Base-by-base conservation (phyloP, 1,139 yeast genomes). In the Pichia sp. region DNA sequence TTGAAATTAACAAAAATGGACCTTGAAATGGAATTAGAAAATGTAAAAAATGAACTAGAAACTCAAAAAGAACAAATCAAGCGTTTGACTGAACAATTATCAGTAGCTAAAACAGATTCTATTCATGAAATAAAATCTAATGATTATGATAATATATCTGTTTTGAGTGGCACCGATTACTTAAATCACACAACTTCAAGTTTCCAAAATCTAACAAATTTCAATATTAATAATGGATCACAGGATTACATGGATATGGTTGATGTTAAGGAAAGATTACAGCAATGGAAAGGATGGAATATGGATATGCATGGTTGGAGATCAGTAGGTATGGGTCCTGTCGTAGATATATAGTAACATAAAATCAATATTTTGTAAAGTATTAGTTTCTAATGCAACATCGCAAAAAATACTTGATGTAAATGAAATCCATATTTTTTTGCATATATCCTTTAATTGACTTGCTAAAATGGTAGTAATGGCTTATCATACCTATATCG, bases 281-380 rank as follows among this genome's bases (percentile, higher is more conserved):
- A 50, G 16, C 67, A 79, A 54, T 89, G 95, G 95, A 80, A 80
- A 57, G 82, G 80, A 39, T 89, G 94, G 92, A 88, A 84, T 60
- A 77, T 87, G 4, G 95, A 89, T 60, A 85, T 89, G 95, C 74
- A 87, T 23, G 61, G 66, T 25, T 89, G 97, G 97, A 74, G 83
- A 61, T 72, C 77, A 44, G 69, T 77, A 30, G 86, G 86, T 0
- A 68, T 74, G 43, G 87, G 87, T 1, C 81, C 84, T 9, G 63
- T 72, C 3, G 69, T 80, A 26, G 80, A 77, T 39, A 60, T 79
- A 34, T 80, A 64, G 59, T 18, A 18, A 9, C 9, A 25, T n/a
- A n/a, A n/a, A n/a, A n/a, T n/a, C n/a, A n/a, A n/a, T n/a, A n/a
- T n/a, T n/a, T n/a, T n/a, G n/a, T n/a, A n/a, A n/a, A n/a, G n/a